These are phyloP conservation scores for Ceratocystis ficicola DNA, from an alignment of 2,329 filamentous ascomycete species.

Conservation along the genomic window DNA sequence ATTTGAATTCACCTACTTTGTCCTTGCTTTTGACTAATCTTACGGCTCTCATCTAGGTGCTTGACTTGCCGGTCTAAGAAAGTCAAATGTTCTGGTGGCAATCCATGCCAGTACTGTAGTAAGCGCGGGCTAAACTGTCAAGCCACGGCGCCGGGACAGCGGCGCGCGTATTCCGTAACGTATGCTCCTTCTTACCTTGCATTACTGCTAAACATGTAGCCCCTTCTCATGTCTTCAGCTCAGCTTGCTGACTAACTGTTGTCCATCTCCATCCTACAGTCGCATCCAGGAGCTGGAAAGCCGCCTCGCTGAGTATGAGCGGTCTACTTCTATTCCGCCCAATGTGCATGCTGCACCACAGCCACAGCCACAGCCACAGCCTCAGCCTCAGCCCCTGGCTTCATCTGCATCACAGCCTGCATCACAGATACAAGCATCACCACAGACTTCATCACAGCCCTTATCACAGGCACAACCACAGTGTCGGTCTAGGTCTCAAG, in stretches of 20 bases:
- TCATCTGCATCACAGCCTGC: background rate
- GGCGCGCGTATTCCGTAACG: conserved; percentile 22
- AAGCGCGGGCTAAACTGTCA: conserved; percentile 20
- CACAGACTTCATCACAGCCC: background rate
- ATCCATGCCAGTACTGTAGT: conserved; percentile 21
- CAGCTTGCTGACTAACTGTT: background rate
- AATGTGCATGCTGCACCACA: background rate
- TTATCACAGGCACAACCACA: background rate
- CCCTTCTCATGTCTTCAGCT: background rate
- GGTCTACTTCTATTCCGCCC: conserved; percentile 3
- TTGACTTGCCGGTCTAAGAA: conserved; percentile 22
- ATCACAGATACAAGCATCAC: background rate
- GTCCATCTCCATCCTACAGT: background rate
- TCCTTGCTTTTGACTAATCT: background rate
- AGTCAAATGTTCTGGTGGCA: conserved; percentile 22
- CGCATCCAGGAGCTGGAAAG: conserved; percentile 24
- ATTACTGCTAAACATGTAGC: too few species aligned
- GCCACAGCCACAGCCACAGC: background rate
- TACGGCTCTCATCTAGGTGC: conserved; percentile 16
- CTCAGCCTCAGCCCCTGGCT: background rate
- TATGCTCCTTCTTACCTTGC: conserved; percentile 4
- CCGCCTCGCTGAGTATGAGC: conserved; percentile 23
- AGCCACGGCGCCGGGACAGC: conserved; percentile 18
- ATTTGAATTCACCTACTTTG: background rate
- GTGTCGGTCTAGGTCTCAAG: background rate